Base-by-base conservation (phyloP, 73 alveolate genomes). In the Paramecium tetraurelia region DNA sequence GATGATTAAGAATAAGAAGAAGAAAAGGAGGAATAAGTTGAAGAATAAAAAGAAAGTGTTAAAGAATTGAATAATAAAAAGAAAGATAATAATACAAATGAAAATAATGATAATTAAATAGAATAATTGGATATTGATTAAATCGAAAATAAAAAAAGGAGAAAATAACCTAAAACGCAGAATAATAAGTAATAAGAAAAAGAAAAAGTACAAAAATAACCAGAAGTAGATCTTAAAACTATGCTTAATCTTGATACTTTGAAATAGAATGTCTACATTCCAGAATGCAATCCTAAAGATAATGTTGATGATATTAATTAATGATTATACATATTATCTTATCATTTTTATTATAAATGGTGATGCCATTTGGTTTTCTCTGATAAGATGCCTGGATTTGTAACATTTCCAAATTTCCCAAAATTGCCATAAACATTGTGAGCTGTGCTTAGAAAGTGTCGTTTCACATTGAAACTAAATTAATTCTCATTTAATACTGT, bases 361-460 rank as follows among this genome's bases (percentile, higher is more conserved):
- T 89, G 94, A 59, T 89, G 94, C 94, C 94, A 89, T 71, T 70
- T 89, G 24, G 94, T 89, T 58, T 89, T 89, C 48, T 77, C 89
- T 16, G 94, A 58, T 44, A 89, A 46, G 14, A 89, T 89, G 27
- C 94, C 94, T 31, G 94, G 94, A 89, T 89, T 89, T 53, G 85
- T 71, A 22, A 89, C 94, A 43, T 58, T 77, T 40, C 87, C 94
- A 36, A 89, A 89, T 71, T 89, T 89, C 7, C 94, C 94, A 72
- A 89, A 89, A 89, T 89, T 89, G 0, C 94, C 94, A 89, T 89
- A 89, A 29, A 89, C 94, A 71, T 89, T 89, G 48, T 68, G 75
- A n/a, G 94, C 86, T n/a, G 86, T 46, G 33, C 94, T 89, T 29
- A 89, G 40, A 44, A 89, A 89, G 20, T 83, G 86, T 89, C 94